Conservation (phyloP, 1,284 basidiomycete species). For the Violaceomyces palustris region DNA sequence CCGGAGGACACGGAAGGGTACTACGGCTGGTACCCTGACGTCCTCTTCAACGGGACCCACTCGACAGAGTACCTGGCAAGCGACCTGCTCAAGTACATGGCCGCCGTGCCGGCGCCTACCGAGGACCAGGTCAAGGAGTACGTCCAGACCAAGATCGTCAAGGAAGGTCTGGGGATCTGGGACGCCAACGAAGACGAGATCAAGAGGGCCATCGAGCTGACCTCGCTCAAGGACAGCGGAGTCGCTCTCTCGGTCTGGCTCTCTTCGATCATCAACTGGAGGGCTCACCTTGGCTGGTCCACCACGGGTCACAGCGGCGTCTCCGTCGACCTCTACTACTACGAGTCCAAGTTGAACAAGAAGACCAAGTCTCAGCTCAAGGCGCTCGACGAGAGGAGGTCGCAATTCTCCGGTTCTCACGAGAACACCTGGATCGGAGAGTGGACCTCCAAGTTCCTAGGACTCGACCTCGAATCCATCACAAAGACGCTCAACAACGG, state of each 20-base stretch:
- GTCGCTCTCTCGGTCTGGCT: constrained; percentile 21
- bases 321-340: constrained; percentile 32
- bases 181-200: constrained; percentile 37
- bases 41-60: constrained; percentile 39
- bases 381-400: constrained; percentile 7
- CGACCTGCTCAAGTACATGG: constrained; percentile 23
- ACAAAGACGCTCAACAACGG: constrained; percentile 34
- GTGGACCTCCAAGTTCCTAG: constrained; percentile 25
- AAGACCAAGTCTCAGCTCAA: constrained; percentile 9
- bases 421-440: constrained; percentile 44
- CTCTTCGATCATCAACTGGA: constrained; percentile 33
- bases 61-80: constrained; percentile 43
- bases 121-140: constrained; percentile 8
- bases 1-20: constrained; percentile 23
- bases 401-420: constrained; percentile 28
- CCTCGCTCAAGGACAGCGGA: constrained; percentile 11
- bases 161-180: constrained; percentile 19
- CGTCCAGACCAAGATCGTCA: constrained; percentile 27
- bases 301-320: constrained; percentile 37
- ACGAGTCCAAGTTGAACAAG: constrained; percentile 12
- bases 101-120: constrained; percentile 13
- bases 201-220: constrained; percentile 20
- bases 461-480: constrained; percentile 27
- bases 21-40: constrained; percentile 43
- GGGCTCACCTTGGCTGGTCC: constrained; percentile 38